Percentiles rank a stretch among this genome's conserved stretches.
Evolutionary conservation across 805 yeast species (phyloP).

Genomic region (Candida jianshihensis): DNA sequence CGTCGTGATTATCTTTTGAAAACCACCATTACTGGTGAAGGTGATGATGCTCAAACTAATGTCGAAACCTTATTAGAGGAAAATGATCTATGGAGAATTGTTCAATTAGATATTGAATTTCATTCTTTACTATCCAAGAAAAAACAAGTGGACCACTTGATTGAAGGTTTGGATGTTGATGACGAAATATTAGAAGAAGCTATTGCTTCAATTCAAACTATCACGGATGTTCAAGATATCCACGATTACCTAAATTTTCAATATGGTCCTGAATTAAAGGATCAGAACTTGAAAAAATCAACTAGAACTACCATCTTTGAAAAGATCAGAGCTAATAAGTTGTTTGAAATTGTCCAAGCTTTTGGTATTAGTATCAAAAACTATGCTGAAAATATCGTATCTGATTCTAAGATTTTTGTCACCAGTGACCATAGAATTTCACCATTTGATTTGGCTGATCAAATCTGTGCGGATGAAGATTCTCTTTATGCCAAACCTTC

Average conservation of each 20-base stretch:
- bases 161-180: conserved; percentile 43
- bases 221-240: conserved; percentile 81
- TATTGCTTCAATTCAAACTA: conserved; percentile 47
- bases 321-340: conserved; percentile 54
- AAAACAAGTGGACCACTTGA: conserved; percentile 50
- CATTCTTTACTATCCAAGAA: conserved; percentile 78
- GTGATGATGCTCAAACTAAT: conserved; percentile 33
- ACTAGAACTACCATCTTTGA: conserved; percentile 54
- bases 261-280: conserved; percentile 38
- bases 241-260: conserved; percentile 77
- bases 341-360: conserved; percentile 59
- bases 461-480: conserved; percentile 26
- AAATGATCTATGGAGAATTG: conserved; percentile 90
- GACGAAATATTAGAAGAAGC: conserved; percentile 55
- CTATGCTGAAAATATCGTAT: conserved; percentile 74
- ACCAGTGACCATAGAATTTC: conserved; percentile 58
- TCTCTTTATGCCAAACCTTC: conserved; percentile 48
- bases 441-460: conserved; percentile 55
- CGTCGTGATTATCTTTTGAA: conserved; percentile 80
- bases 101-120: conserved; percentile 79
- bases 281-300: conserved; percentile 22
- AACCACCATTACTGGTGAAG: conserved; percentile 42
- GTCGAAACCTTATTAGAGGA: conserved; percentile 49
- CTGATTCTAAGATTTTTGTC: conserved; percentile 60
- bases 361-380: conserved; percentile 75